Evolutionary conservation across 768 basidiomycete genomes (phyloP).

Genomic region (Psilocybe sp.): DNA sequence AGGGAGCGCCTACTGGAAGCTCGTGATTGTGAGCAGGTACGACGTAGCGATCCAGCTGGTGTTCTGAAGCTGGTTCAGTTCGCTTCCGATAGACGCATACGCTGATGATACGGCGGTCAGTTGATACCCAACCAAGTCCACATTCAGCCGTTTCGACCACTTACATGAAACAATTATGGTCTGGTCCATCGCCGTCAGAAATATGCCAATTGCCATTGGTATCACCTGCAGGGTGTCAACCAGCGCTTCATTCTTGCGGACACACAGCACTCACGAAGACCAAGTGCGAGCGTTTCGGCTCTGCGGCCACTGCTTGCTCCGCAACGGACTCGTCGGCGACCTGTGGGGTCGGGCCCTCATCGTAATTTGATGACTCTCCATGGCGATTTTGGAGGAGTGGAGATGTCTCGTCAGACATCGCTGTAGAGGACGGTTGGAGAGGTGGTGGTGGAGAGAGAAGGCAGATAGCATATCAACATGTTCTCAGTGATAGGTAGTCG

Average conservation of each 20-base stretch:
- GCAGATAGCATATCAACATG: no score
- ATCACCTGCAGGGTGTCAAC: slow-evolving; percentile 27
- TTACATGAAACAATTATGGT: slow-evolving; percentile 48
- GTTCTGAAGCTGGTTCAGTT: slow-evolving; percentile 59
- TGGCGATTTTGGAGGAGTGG: no score
- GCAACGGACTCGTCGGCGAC: no score
- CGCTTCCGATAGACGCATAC: slow-evolving; percentile 55
- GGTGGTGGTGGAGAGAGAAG: no score
- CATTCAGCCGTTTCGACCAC: slow-evolving; percentile 4
- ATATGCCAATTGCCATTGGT: slow-evolving; percentile 47
- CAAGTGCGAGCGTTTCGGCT: slow-evolving; percentile 17
- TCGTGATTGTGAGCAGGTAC: slow-evolving; percentile 58
- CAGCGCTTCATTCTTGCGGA: not conserved
- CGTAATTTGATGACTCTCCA: no score
- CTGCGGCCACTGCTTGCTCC: no score
- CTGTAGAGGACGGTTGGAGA: no score
- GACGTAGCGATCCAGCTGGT: slow-evolving; percentile 68
- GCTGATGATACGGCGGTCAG: slow-evolving; percentile 24
- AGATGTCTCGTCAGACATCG: no score
- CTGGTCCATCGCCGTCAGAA: slow-evolving; percentile 46
- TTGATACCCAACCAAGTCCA: no score
- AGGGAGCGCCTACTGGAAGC: slow-evolving; percentile 46
- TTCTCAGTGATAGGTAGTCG: no score
- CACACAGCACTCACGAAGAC: slow-evolving; percentile 11
- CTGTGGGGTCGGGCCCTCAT: no score